Base-by-base conservation (phyloP, 345 rosid genomes). In the Physaria fendleri region DNA sequence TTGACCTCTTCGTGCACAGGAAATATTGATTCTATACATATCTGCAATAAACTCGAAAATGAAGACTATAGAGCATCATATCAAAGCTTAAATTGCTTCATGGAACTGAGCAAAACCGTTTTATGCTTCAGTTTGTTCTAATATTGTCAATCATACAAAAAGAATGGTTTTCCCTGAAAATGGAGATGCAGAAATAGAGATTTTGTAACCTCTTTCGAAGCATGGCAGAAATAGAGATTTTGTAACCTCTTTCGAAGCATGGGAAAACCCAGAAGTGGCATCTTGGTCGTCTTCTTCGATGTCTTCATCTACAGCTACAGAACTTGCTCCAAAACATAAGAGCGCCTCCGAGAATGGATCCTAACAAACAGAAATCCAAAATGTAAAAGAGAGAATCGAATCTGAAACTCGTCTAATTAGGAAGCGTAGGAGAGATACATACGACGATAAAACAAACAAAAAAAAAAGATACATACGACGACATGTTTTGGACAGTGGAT, bases 271-370 rank as follows among this genome's bases (percentile, higher is more conserved):
- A 59, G 56, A 61, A 62, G 51, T 14, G 29, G 1, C 44, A 54
- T 37, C 44, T 28, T 53, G 45, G 11, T 79, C 74, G 28, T 74
- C 80, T 64, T 44, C 37, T 16, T 32, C 22, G 7, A 71, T 76
- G 50, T 74, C 83, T 76, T 68, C 77, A 61, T 84, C 86, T 50
- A 82, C 67, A 21, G 76, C 68, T 4, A 77, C 71, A 9, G 95
- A 92, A 66, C 77, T 78, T 41, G 98, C 98, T 57, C 96, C 96
- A 40, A 92, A 88, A 71, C 77, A 77, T 52, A 88, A 48, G 55
- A 92, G 81, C 16, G 95, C 90, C 52, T 92, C 98, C 6, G 95
- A 88, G 38, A 92, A 76, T 57, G 62, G 67, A 71, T 84, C 88
- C 98, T 88, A 75, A 43, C 16, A 51, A 48, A n/a, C n/a, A n/a